Conservation (phyloP, 208 protist species). For the Leishmania lainsoni region DNA sequence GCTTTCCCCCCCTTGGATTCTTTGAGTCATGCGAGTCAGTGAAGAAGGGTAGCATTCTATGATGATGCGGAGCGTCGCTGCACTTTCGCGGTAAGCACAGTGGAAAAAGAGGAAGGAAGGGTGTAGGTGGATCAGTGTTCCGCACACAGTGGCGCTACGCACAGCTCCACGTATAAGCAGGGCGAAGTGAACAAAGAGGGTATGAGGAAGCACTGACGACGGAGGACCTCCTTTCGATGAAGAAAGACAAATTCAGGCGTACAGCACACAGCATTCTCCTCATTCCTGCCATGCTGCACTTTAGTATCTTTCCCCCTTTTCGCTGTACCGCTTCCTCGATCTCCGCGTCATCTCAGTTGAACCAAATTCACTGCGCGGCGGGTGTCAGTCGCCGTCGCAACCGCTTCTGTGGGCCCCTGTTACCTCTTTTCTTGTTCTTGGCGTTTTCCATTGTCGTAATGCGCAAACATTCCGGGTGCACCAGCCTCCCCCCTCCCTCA, state of each 20-base stretch:
- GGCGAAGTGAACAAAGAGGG: background rate
- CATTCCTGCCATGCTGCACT: too few species aligned
- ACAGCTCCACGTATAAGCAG: background rate
- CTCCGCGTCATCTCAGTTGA: background rate
- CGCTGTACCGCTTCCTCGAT: background rate
- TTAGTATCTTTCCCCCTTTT: too few species aligned
- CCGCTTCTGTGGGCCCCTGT: background rate
- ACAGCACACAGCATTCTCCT: background rate
- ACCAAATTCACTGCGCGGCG: background rate
- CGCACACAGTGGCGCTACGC: background rate
- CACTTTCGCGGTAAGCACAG: background rate
- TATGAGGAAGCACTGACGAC: background rate
- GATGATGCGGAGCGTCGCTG: background rate
- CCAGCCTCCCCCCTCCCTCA: background rate
- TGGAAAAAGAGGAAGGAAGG: background rate
- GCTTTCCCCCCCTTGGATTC: background rate
- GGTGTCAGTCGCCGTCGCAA: background rate
- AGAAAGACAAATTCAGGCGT: background rate
- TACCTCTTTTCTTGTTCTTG: background rate
- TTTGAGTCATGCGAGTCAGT: background rate
- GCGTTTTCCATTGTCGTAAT: background rate
- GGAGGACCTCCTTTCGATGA: background rate
- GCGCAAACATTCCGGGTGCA: background rate
- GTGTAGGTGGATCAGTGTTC: background rate
- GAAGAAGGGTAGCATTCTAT: background rate